Evolutionary conservation across 192 early-diverging fungal genomes (phyloP).

Genomic region (Dispira parvispora): DNA sequence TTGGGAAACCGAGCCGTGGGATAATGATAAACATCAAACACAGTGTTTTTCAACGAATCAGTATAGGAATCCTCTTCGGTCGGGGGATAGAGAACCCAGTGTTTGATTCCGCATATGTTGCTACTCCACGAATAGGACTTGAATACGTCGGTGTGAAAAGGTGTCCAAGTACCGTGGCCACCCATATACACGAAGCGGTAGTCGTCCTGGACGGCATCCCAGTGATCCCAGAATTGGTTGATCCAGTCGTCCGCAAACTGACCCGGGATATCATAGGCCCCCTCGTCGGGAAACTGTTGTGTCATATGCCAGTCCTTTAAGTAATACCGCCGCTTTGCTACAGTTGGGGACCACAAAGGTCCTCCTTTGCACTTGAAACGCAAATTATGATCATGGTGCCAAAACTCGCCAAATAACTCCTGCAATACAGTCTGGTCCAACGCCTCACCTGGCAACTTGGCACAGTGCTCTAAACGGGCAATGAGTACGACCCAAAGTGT

Average conservation of each 20-base stretch:
- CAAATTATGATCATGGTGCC: not conserved
- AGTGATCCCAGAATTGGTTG: conserved; percentile 36
- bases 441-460: not conserved
- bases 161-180: conserved; percentile 49
- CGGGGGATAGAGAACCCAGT: conserved; percentile 50
- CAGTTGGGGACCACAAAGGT: not conserved
- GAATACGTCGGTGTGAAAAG: conserved; percentile 62
- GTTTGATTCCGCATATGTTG: conserved; percentile 54
- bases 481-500: too few relatives aligned
- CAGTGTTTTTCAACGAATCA: conserved; percentile 31
- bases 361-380: not conserved
- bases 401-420: not conserved
- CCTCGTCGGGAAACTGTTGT: not conserved
- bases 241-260: conserved; percentile 45
- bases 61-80: conserved; percentile 41
- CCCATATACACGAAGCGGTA: conserved; percentile 62
- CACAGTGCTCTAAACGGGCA: not conserved
- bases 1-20: conserved; percentile 28
- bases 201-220: conserved; percentile 32
- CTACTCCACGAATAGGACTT: conserved; percentile 61
- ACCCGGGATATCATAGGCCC: conserved; percentile 12
- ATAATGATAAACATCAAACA: conserved; percentile 36
- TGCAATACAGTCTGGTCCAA: not conserved
- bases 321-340: conserved; percentile 19
- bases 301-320: conserved; percentile 60